Evolutionary conservation across 257 asterid genomes (phyloP).

Genomic region (Orobanche coerulescens): DNA sequence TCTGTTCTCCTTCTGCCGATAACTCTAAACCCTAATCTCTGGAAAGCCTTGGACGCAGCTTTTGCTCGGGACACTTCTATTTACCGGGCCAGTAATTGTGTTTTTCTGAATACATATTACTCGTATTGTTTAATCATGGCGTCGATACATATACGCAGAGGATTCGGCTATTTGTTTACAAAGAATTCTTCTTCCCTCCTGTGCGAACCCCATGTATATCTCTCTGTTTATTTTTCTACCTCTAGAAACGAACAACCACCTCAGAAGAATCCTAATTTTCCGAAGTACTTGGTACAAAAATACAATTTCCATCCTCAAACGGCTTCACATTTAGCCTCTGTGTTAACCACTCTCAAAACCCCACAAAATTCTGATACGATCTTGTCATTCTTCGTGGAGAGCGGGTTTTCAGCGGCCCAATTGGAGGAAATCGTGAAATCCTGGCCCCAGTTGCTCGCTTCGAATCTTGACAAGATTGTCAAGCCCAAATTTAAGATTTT

Average conservation of each 20-base stretch:
- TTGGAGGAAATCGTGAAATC: slow-evolving; percentile 18
- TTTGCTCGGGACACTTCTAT: too few species aligned
- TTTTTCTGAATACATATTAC: too few species aligned
- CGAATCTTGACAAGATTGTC: slow-evolving; percentile 18
- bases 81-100: too few species aligned
- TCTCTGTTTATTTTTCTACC: too few species aligned
- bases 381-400: background rate
- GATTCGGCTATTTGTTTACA: too few species aligned
- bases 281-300: background rate
- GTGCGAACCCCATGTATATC: too few species aligned
- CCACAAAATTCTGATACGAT: background rate
- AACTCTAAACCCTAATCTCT: background rate
- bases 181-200: too few species aligned
- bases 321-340: slow-evolving; percentile 10
- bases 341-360: background rate
- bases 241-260: too few species aligned
- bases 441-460: slow-evolving; percentile 13
- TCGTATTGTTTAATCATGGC: too few species aligned
- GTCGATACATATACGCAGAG: too few species aligned
- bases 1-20: too few species aligned
- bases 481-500: slow-evolving; percentile 19
- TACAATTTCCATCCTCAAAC: slow-evolving; percentile 11
- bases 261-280: background rate
- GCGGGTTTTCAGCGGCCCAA: slow-evolving; percentile 27
- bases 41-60: too few species aligned